Conservation (phyloP, 306 rosid genomes). For the Abrus pulchellus region DNA sequence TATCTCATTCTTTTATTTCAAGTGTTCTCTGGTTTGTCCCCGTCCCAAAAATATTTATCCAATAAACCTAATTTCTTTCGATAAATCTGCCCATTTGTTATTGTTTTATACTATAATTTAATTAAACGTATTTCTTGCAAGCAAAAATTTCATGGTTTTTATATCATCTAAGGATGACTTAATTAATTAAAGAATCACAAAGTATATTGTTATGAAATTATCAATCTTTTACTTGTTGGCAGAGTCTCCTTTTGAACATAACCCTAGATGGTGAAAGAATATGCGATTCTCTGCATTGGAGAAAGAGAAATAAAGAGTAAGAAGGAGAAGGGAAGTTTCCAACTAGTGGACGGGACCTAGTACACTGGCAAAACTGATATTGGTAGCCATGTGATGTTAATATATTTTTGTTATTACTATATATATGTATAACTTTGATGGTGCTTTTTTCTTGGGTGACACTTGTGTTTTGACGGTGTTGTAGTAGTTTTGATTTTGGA, state of each 20-base stretch:
- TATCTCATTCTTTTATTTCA: background rate
- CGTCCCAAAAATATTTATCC: too few species aligned
- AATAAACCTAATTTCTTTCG: too few species aligned
- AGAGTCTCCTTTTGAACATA: too few species aligned
- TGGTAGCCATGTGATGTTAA: slow-evolving; percentile 54
- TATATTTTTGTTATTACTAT: background rate
- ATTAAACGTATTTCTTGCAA: too few species aligned
- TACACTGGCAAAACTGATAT: slow-evolving; percentile 1
- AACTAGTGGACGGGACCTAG: slow-evolving; percentile 39
- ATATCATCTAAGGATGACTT: background rate
- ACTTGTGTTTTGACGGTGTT: slow-evolving; percentile 38
- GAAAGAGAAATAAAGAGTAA: too few species aligned
- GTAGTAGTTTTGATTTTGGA: slow-evolving; percentile 43
- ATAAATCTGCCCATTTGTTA: too few species aligned
- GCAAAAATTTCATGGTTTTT: background rate
- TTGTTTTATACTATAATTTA: too few species aligned
- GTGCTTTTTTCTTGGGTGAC: slow-evolving; percentile 37
- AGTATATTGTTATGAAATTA: background rate
- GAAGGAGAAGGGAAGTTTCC: slow-evolving; percentile 31
- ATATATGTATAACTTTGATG: slow-evolving; percentile 19
- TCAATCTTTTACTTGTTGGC: too few species aligned
- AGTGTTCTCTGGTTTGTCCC: background rate
- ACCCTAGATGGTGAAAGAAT: too few species aligned
- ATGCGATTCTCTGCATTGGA: background rate
- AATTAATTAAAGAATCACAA: background rate